Base-by-base conservation (phyloP, 495 filamentous ascomycete species). In the Penicillium goetzii region DNA sequence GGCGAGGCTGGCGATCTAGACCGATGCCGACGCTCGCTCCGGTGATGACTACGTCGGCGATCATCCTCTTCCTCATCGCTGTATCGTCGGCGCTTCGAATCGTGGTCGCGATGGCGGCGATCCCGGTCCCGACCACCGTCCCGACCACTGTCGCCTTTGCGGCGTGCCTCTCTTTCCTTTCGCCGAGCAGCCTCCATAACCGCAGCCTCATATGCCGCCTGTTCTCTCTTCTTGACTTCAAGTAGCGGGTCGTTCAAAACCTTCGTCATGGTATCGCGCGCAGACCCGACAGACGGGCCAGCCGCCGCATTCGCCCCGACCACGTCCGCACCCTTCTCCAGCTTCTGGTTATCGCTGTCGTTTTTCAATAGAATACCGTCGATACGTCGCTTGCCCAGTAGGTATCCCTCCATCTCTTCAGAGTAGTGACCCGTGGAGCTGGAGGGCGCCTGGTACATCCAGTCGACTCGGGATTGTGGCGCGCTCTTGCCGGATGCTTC, bases 381-480 rank as follows among this genome's bases (percentile, higher is more conserved):
- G 68, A 99, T 91, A 11, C 95, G 84, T 51, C 95, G 81, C 78
- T 97, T 98, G 14, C 95, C 95, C 17, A 99, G 83, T 8, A 99
- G 76, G 71, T 96, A 98, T 9, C 90, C 92, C 68, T 99, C 95
- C 84, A 90, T 92, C 76, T 98, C 96, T 72, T 97, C 93, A 0
- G 89, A 89, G 60, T 92, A 92, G 52, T 92, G 91, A 23, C 83
- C 85, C 66, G 89, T 88, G 28, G 90, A 92, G 65, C 85, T 88
- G 38, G 90, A 89, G 10, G 95, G 92, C 1, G 93, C 95, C 66
- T 87, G 82, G 77, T 99, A 99, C 92, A 99, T 97, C 91, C 96
- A 99, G 69, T 99, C 94, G 21, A 99, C 95, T 14, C 92, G 86
- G 64, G 92, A 87, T 2, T 87, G 72, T 36, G 86, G 84, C 61